phyloP scores from a whole-genome alignment of 148 eudicot genomes.

The Chenopodium quinoa region DNA sequence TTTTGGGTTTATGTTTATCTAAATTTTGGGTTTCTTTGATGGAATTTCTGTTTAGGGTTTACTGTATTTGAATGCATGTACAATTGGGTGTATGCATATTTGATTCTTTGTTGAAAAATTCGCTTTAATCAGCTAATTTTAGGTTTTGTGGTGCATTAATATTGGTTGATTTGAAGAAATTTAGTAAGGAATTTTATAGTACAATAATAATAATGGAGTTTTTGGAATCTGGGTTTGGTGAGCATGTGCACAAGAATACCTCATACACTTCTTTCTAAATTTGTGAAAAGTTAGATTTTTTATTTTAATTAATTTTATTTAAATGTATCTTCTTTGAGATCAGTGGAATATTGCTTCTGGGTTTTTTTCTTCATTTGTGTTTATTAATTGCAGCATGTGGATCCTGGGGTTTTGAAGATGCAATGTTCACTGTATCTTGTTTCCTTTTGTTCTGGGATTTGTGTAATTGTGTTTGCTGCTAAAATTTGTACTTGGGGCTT shows the following conservation, averaged over 20 bases:
- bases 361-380: constrained; percentile 17
- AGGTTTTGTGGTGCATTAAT: neutral
- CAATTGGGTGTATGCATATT: neutral
- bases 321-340: neutral
- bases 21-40: neutral
- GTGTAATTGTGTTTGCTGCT: neutral
- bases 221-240: constrained; percentile 20
- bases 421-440: neutral
- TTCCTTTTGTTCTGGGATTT: neutral
- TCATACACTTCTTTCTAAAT: constrained; percentile 10
- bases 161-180: constrained; percentile 13
- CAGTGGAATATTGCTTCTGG: constrained; percentile 21
- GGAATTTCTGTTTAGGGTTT: constrained; percentile 17
- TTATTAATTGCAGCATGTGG: constrained; percentile 10
- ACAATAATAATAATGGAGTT: constrained; percentile 26
- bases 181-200: neutral
- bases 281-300: neutral
- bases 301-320: too few species aligned
- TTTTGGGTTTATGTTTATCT: constrained; percentile 2
- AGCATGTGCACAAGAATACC: constrained; percentile 18
- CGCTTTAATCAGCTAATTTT: neutral
- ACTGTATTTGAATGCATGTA: neutral
- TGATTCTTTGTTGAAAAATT: neutral
- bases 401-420: constrained; percentile 10
- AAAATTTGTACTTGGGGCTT: neutral